A percentile compares a stretch with the other conserved stretches of the same genome.
Conservation (phyloP, 139 green algal genomes). For the Chlamydomonas sp. region DNA sequence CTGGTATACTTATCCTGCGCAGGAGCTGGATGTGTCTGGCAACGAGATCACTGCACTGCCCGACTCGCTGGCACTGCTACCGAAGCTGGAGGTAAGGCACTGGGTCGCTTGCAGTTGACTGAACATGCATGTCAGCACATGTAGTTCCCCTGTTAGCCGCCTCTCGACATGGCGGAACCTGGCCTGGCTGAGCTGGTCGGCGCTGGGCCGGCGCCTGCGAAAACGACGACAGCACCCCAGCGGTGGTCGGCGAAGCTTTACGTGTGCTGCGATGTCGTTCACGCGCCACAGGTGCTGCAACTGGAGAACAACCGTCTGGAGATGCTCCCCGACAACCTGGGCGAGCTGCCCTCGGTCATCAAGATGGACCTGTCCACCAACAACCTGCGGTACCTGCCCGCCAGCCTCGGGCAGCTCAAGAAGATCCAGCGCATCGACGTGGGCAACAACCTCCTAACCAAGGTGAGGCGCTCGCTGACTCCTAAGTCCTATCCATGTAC, state of each 20-base stretch:
- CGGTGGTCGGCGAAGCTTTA: too few species aligned
- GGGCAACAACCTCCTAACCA: slow-evolving; percentile 78
- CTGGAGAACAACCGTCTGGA: slow-evolving; percentile 86
- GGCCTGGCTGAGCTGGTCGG: too few species aligned
- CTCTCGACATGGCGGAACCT: too few species aligned
- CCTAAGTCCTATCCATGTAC: not conserved
- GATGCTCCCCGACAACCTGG: slow-evolving; percentile 78
- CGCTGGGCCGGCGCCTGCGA: too few species aligned
- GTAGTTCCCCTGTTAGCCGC: too few species aligned
- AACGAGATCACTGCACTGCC: slow-evolving; percentile 72
- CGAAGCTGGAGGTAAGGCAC: slow-evolving; percentile 60
- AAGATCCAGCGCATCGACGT: slow-evolving; percentile 76
- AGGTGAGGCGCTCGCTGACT: slow-evolving; percentile 4
- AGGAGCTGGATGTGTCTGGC: slow-evolving; percentile 73
- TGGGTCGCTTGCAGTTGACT: not conserved
- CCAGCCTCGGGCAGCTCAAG: slow-evolving; percentile 72
- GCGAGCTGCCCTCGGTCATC: slow-evolving; percentile 67
- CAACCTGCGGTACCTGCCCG: slow-evolving; percentile 75
- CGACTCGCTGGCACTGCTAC: slow-evolving; percentile 61
- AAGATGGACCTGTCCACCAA: slow-evolving; percentile 86
- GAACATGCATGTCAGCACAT: too few species aligned
- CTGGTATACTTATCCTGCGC: not conserved
- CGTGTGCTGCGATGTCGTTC: not conserved
- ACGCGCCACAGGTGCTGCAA: slow-evolving; percentile 53
- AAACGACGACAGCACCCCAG: too few species aligned